Evolutionary conservation across 306 rosid species (phyloP), one percentile per base, ranked within the genome.

Genomic region (Elaeagnus macrophylla): DNA sequence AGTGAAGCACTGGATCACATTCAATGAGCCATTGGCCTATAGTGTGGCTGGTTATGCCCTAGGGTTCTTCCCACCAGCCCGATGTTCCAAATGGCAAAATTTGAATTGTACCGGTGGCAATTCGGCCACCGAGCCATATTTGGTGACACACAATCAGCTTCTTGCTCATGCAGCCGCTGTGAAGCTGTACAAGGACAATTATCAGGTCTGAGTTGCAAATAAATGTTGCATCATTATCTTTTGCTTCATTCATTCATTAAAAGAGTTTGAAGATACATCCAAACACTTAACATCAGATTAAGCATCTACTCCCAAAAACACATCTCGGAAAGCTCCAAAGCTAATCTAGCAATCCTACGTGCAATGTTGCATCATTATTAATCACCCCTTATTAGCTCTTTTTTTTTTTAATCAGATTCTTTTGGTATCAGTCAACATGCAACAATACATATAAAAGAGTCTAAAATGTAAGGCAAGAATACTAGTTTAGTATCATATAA

Each of bases 161-260:
- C 77, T 77, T 37, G 68, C 88, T 66, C 84, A 80, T 80, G 86
- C 83, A 13, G 52, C 67, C 1, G 75, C 67, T 0, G 81, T 72
- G 39, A 10, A 71, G 9, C 40, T 72, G 12, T 80, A 78, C 38
- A 78, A 46, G 59, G 10, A 52, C 7, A 76, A 80, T 8, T 80
- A 72, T 40, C 78, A 78, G 83, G 86, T 82, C 7, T 13, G 4
- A 25, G 32, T 25, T 25, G 32, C 15, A 17, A 45, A 13, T 7
- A 2, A 12, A 14, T 43, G 25, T 9, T 14, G 16, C 14, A 13
- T 6, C 14, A 14, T 5, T 14, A 14, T 3, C 13, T 1, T 42
- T 6, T 12, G 12, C 2, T 12, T 45, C 49, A 12, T 6, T 45
- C 7, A 5, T 12, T 17, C 15, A 17, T 45, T 14, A 6, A 45